Conservation (phyloP, 139 green algal species). For the Coelastrella sp. region DNA sequence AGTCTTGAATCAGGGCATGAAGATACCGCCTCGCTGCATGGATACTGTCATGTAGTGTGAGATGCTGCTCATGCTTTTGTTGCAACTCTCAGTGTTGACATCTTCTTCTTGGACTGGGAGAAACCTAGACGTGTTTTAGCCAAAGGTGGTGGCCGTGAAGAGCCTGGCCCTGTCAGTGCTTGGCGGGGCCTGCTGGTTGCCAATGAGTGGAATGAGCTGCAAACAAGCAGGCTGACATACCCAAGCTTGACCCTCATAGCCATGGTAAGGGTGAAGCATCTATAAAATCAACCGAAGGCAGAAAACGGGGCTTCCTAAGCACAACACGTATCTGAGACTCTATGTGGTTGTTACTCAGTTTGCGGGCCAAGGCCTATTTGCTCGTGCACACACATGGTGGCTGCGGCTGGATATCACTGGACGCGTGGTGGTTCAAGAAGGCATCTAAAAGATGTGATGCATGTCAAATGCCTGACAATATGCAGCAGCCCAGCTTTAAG, state of each 20-base stretch:
- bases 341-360: neutral
- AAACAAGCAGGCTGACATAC: conserved; percentile 58
- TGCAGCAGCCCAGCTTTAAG: too few relatives aligned
- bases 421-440: too few relatives aligned
- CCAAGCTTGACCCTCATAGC: conserved; percentile 67
- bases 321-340: neutral
- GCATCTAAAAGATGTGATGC: too few relatives aligned
- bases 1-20: too few relatives aligned
- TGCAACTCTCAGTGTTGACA: conserved; percentile 44
- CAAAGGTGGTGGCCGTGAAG: conserved; percentile 59
- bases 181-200: conserved; percentile 73
- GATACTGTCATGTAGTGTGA: too few relatives aligned
- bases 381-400: too few relatives aligned
- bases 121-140: conserved; percentile 64
- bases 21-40: too few relatives aligned
- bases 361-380: neutral
- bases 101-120: conserved; percentile 84
- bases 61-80: neutral
- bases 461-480: too few relatives aligned
- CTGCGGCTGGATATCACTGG: too few relatives aligned
- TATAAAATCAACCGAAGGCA: too few relatives aligned
- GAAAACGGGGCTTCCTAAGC: neutral
- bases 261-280: conserved; percentile 48
- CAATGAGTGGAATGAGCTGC: conserved; percentile 77
- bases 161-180: conserved; percentile 60